Evolutionary conservation across 495 filamentous ascomycete genomes (phyloP).

Genomic region (Aspergillus panamensis): DNA sequence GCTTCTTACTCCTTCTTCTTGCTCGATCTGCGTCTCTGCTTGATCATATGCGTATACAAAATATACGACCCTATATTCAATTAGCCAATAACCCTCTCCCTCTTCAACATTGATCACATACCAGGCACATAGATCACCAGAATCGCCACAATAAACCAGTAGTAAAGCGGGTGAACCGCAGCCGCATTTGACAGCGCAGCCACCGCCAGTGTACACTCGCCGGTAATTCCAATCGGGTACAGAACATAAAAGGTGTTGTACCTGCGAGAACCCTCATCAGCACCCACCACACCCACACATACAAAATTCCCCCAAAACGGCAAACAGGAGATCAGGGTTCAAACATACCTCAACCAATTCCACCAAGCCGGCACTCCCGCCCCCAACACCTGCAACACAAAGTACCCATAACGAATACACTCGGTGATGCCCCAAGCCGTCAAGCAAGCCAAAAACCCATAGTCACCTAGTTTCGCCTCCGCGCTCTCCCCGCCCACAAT

Average conservation of each 20-base stretch:
- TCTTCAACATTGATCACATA: conserved; percentile 38
- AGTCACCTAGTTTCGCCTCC: conserved; percentile 34
- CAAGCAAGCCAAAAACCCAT: conserved; percentile 49
- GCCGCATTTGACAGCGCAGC: conserved; percentile 58
- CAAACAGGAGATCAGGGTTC: not conserved
- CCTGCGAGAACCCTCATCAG: conserved; percentile 25
- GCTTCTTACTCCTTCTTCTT: conserved; percentile 34
- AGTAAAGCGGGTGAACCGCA: conserved; percentile 46
- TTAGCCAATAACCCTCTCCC: conserved; percentile 18
- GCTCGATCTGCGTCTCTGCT: conserved; percentile 75
- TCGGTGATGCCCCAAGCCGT: conserved; percentile 83
- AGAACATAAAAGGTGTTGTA: conserved; percentile 93
- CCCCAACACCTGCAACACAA: conserved; percentile 65
- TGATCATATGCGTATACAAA: conserved; percentile 91
- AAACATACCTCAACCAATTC: conserved; percentile 66
- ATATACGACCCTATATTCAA: conserved; percentile 67
- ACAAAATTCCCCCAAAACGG: not conserved
- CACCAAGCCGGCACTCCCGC: conserved; percentile 56
- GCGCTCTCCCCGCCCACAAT: conserved; percentile 28
- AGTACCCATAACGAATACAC: conserved; percentile 84
- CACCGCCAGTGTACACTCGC: conserved; percentile 77
- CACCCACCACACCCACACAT: not conserved
- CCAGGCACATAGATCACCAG: conserved; percentile 77
- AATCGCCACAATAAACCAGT: conserved; percentile 57
- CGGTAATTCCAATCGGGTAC: conserved; percentile 85